Percentiles rank a stretch among this genome's conserved stretches.
These are phyloP conservation scores for Russula sp. DNA, from an alignment of 768 basidiomycete species.

Conservation along the genomic window DNA sequence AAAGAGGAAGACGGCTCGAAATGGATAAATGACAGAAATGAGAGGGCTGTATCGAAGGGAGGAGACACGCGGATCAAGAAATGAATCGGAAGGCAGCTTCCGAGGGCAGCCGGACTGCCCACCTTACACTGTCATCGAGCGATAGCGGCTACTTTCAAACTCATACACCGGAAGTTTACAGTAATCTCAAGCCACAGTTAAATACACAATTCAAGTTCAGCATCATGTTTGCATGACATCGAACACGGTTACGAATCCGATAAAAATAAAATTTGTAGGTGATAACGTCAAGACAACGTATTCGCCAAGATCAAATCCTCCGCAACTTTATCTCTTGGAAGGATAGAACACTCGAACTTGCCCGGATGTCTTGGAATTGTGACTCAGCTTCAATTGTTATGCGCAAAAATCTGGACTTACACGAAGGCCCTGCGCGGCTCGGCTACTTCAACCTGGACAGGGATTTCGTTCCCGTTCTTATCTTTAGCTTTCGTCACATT, in stretches of 20 bases:
- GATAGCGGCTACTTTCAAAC: too few species aligned
- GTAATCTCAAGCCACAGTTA: too few species aligned
- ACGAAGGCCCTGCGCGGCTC: not conserved
- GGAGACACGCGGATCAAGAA: too few species aligned
- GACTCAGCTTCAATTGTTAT: not conserved
- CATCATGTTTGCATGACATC: not conserved
- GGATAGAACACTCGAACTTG: conserved; percentile 16
- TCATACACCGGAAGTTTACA: too few species aligned
- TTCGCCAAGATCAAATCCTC: conserved; percentile 8
- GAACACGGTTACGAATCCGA: not conserved
- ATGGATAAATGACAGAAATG: too few species aligned
- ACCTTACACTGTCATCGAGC: too few species aligned
- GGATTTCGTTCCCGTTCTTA: conserved; percentile 20
- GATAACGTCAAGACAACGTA: not conserved
- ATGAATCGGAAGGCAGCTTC: too few species aligned
- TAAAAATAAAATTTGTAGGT: too few species aligned
- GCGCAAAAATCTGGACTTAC: not conserved
- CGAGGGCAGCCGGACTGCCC: too few species aligned
- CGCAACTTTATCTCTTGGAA: conserved; percentile 18
- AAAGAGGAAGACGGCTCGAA: too few species aligned
- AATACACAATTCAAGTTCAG: too few species aligned
- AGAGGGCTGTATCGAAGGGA: too few species aligned
- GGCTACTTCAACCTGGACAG: not conserved
- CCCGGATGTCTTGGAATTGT: conserved; percentile 3
- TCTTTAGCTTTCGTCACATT: conserved; percentile 24